Evolutionary conservation across 768 basidiomycete genomes (phyloP).

Genomic region (Amanita pseudoporphyria): DNA sequence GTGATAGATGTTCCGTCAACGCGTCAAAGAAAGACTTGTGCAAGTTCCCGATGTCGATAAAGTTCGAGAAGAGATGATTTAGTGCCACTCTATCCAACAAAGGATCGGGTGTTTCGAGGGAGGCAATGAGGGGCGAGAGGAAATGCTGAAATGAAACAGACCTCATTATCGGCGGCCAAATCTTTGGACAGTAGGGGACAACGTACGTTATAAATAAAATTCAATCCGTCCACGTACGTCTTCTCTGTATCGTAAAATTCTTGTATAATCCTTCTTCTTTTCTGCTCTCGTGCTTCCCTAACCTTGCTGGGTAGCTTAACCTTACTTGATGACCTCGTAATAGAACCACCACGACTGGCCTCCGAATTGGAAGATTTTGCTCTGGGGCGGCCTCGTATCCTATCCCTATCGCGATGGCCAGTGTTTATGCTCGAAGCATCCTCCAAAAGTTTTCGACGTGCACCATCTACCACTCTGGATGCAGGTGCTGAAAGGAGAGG

Average conservation of each 20-base stretch:
- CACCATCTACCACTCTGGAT: constrained; percentile 16
- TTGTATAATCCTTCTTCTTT: constrained; percentile 59
- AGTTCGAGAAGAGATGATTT: constrained; percentile 76
- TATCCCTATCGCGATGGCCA: constrained; percentile 22
- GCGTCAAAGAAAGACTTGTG: constrained; percentile 67
- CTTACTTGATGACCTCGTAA: not conserved
- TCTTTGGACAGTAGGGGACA: not conserved
- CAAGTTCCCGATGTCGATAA: constrained; percentile 87
- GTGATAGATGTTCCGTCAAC: constrained; percentile 33
- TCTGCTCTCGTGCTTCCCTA: constrained; percentile 31
- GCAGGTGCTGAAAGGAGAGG: not conserved
- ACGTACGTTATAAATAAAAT: constrained; percentile 72
- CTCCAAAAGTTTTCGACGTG: constrained; percentile 29
- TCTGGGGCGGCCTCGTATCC: not conserved
- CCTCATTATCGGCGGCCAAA: not conserved
- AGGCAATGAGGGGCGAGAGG: constrained; percentile 66
- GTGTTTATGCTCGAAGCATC: constrained; percentile 15
- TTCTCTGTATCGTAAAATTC: constrained; percentile 80
- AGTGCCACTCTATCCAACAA: constrained; percentile 62
- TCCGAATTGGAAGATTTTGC: not conserved
- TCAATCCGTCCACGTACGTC: constrained; percentile 73
- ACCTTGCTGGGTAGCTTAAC: constrained; percentile 22
- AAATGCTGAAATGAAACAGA: constrained; percentile 48
- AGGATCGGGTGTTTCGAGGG: constrained; percentile 59
- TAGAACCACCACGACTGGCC: not conserved